Evolutionary conservation across 257 asterid genomes (phyloP), one percentile per base, ranked within the genome.

Genomic region (Rubia yunnanensis): DNA sequence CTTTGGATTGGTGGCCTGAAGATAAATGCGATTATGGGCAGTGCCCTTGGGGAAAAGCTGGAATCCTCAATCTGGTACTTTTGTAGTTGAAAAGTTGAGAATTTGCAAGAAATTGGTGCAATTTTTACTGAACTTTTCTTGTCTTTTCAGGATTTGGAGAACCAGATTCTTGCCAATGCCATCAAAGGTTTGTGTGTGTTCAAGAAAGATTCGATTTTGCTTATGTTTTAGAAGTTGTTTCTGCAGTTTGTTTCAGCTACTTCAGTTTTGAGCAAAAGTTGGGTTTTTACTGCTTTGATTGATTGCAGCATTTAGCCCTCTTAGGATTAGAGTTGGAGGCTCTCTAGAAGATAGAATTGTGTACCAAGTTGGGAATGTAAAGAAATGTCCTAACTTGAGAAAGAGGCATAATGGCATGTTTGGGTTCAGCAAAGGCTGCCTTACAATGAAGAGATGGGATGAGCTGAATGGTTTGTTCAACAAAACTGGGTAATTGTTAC

Each of bases 1-100:
- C 96, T 57, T 22, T 88, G 71, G 96, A 88, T 74, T 88, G 96
- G 96, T 88, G 96, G 96, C 96, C 96, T 60, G 70, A 73, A 56
- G 73, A 68, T 46, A 88, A 88, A 69, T 88, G 94, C 72, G 72
- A 88, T 73, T 88, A 82, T 65, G 77, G 74, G 65, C 86, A 82
- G 70, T 86, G 94, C 54, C 94, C 96, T 4, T 88, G 94, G 94
- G 89, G 82, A 48, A 81, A 75, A 52, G 79, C 88, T 14, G 89
- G 96, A 56, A 35, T 88, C 49, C 78, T 84, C 41, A 82, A 79
- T 73, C 72, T 88, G 83, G 96, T 88, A 77, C 20, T 15, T n/a
- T 15, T 3, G 17, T 6, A 30, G 23, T 20, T 17, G 24, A 30
- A 57, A 27, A 27, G 32, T 18, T 56, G 18, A 20, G 28, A 11